These are phyloP conservation scores for Globisporangium splendens DNA, from an alignment of 352 stramenopile species.

Conservation along the genomic window DNA sequence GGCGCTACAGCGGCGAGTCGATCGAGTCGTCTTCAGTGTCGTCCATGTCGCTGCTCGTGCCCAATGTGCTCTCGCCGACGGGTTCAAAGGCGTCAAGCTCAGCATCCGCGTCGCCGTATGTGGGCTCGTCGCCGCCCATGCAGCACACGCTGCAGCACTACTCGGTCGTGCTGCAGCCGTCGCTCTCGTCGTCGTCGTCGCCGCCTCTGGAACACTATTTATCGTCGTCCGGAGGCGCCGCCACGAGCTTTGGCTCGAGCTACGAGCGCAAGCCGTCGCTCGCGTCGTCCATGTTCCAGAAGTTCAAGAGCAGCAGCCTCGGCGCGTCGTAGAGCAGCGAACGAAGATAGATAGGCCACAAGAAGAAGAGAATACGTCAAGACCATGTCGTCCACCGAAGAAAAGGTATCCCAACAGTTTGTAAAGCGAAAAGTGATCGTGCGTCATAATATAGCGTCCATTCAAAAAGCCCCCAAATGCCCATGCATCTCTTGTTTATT, in stretches of 20 bases:
- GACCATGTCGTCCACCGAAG: too few species aligned
- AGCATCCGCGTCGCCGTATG: conserved; percentile 1
- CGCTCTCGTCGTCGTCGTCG: conserved; percentile 13
- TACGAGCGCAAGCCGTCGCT: conserved; percentile 49
- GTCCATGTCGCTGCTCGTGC: conserved; percentile 12
- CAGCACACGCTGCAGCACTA: conserved; percentile 1
- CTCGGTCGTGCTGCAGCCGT: conserved; percentile 5
- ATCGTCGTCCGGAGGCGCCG: conserved; percentile 20
- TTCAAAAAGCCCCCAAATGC: too few species aligned
- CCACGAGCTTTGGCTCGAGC: too few species aligned
- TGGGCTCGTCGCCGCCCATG: conserved; percentile 11
- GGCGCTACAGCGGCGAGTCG: conserved; percentile 45
- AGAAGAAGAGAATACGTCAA: background rate
- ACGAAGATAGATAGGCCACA: too few species aligned
- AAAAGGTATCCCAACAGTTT: too few species aligned
- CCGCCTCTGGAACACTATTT: conserved; percentile 32
- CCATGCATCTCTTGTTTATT: background rate
- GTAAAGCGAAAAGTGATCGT: too few species aligned
- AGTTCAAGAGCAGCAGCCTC: conserved; percentile 44
- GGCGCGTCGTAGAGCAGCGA: background rate
- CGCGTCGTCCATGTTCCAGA: conserved; percentile 49
- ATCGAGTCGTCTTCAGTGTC: conserved; percentile 10
- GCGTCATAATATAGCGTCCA: too few species aligned
- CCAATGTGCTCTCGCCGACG: conserved; percentile 18
- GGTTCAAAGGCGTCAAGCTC: background rate